Conservation (phyloP, 2,329 filamentous ascomycete species). For the Fusarium decemcellulare region DNA sequence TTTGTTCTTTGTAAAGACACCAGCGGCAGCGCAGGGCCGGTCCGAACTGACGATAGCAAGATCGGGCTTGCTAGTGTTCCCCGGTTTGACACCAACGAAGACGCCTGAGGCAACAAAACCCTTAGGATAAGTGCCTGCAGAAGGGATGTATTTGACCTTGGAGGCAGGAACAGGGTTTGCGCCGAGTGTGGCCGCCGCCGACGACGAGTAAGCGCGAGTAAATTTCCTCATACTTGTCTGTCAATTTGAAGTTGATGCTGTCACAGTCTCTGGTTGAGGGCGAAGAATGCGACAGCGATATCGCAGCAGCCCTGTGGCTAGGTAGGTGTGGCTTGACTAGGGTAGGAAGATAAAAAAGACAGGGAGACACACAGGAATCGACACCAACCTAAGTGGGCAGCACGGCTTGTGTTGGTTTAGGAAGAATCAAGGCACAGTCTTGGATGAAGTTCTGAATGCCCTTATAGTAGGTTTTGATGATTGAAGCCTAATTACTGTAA, state of each 20-base stretch:
- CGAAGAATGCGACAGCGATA: conserved; percentile 40
- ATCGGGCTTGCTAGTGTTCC: conserved; percentile 92
- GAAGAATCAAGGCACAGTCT: too few species aligned
- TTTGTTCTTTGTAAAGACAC: conserved; percentile 97
- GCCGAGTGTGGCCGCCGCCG: conserved; percentile 43
- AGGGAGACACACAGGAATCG: too few species aligned
- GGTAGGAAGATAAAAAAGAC: too few species aligned
- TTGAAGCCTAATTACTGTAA: too few species aligned
- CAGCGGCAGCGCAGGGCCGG: conserved; percentile 86
- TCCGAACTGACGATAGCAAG: conserved; percentile 91
- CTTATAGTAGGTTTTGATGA: too few species aligned
- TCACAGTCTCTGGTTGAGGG: conserved; percentile 18
- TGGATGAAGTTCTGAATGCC: too few species aligned
- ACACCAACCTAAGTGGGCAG: too few species aligned
- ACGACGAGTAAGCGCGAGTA: conserved; percentile 53
- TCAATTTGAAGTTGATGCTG: conserved; percentile 30
- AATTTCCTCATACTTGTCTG: conserved; percentile 49
- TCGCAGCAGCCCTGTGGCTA: conserved; percentile 35
- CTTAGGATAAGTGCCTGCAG: conserved; percentile 87
- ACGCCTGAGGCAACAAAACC: conserved; percentile 91
- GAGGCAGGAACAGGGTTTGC: conserved; percentile 73
- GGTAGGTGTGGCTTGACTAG: neutral
- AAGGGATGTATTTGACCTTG: conserved; percentile 93
- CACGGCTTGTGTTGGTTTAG: too few species aligned
- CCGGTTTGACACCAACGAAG: conserved; percentile 93